Conservation (phyloP, 257 asterid species). For the Solanum virginianum region DNA sequence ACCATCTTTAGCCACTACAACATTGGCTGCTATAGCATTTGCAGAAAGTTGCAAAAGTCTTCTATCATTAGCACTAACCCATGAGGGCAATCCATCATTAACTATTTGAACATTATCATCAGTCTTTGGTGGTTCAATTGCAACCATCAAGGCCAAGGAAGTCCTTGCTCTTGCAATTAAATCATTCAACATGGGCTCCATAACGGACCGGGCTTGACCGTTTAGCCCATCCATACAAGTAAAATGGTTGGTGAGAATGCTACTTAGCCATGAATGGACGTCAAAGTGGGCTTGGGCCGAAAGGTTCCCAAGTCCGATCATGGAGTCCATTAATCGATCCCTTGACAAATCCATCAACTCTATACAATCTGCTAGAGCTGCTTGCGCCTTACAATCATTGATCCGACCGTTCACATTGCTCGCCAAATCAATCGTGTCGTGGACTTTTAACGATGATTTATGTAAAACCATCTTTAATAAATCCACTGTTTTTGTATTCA, state of each 20-base stretch:
- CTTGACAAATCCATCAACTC: constrained; percentile 18
- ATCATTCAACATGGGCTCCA: constrained; percentile 11
- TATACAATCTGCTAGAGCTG: constrained; percentile 14
- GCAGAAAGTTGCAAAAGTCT: constrained; percentile 7
- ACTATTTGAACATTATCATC: not conserved
- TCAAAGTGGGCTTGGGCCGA: constrained; percentile 2
- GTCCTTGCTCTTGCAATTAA: constrained; percentile 5
- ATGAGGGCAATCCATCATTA: constrained; percentile 4
- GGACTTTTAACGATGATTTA: not conserved
- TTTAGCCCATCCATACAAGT: constrained; percentile 14
- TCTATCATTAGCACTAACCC: constrained; percentile 9
- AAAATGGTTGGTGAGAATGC: constrained; percentile 16
- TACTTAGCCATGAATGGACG: constrained; percentile 16
- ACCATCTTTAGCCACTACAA: constrained; percentile 23
- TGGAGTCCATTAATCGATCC: constrained; percentile 15
- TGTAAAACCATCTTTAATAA: not conserved
- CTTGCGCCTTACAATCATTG: not conserved
- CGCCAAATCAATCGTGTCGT: not conserved
- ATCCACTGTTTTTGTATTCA: not conserved
- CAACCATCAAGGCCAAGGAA: constrained; percentile 13
- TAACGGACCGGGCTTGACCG: not conserved
- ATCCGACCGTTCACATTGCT: not conserved
- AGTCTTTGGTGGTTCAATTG: not conserved
- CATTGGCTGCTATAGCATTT: not conserved
- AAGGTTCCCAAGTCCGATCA: constrained; percentile 4